These are phyloP conservation scores for Gaertneriomyces sp. DNA, from an alignment of 192 early-diverging fungal genomes.

Conservation along the genomic window DNA sequence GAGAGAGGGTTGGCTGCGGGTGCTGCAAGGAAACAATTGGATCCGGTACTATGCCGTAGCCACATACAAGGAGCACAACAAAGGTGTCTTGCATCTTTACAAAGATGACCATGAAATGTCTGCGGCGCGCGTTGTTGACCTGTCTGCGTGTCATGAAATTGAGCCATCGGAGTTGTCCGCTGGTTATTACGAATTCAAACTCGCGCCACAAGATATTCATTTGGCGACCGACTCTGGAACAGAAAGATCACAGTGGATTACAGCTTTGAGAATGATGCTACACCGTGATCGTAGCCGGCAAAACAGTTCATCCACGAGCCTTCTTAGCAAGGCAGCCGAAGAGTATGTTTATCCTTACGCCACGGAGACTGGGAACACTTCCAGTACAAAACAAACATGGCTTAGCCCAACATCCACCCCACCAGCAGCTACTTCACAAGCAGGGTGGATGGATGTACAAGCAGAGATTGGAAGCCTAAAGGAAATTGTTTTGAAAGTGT, in stretches of 20 bases:
- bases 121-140: background rate
- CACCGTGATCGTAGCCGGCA: background rate
- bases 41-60: slow-evolving; percentile 1
- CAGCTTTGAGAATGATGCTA: background rate
- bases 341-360: background rate
- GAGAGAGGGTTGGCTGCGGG: slow-evolving; percentile 14
- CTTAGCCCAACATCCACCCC: background rate
- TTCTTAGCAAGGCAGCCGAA: slow-evolving; percentile 4
- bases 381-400: background rate
- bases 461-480: no score
- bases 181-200: slow-evolving; percentile 1
- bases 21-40: background rate
- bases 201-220: background rate
- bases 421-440: no score
- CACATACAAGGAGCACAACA: background rate
- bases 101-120: background rate
- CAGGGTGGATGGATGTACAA: no score
- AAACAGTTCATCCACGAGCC: background rate
- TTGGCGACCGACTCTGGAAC: background rate
- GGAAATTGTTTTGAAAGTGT: no score
- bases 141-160: background rate
- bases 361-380: background rate
- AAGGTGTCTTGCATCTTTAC: slow-evolving; percentile 13
- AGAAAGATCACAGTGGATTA: slow-evolving; percentile 3
- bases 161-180: background rate